Percentiles rank a stretch among this genome's conserved stretches.
phyloP scores from a whole-genome alignment of 2,329 filamentous ascomycete species.

The Volutella citrinella region DNA sequence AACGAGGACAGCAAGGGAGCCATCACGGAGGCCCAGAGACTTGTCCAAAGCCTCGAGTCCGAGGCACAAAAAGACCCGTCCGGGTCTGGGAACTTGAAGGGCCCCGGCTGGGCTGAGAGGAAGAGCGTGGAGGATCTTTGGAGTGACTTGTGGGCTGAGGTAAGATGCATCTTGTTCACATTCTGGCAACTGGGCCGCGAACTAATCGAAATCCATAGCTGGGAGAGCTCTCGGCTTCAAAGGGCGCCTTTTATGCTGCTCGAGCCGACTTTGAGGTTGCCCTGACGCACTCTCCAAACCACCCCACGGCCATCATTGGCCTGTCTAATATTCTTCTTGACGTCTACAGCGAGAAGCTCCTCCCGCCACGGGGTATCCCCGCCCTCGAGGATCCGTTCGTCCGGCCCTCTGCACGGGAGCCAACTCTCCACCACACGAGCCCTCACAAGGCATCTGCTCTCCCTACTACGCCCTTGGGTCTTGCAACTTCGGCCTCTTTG shows the following conservation, averaged over 20 bases:
- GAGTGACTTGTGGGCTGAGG: conserved; percentile 81
- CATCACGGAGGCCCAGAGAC: conserved; percentile 74
- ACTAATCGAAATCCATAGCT: too few relatives aligned
- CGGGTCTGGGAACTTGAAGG: conserved; percentile 58
- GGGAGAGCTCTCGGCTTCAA: conserved; percentile 63
- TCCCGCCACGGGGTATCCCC: conserved; percentile 55
- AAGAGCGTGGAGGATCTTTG: conserved; percentile 81
- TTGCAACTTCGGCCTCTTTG: conserved; percentile 31
- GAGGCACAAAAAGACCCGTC: conserved; percentile 62
- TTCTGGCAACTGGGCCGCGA: too few relatives aligned
- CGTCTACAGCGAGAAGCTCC: conserved; percentile 69
- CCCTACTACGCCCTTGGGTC: conserved; percentile 46
- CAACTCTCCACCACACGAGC: conserved; percentile 4
- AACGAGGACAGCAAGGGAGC: conserved; percentile 78
- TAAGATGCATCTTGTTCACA: conserved; percentile 40
- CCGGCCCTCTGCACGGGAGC: conserved; percentile 1
- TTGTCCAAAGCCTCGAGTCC: conserved; percentile 68
- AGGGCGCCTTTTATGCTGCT: conserved; percentile 63
- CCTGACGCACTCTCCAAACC: conserved; percentile 74
- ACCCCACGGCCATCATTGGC: conserved; percentile 75
- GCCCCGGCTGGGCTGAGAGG: conserved; percentile 72
- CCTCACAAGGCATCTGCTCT: conserved; percentile 25
- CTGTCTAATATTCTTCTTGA: conserved; percentile 84
- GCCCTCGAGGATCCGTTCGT: conserved; percentile 30
- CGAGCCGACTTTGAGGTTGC: conserved; percentile 79